These are phyloP conservation scores for Epithemia pelagica DNA, from an alignment of 108 stramenopile species.

Conservation along the genomic window DNA sequence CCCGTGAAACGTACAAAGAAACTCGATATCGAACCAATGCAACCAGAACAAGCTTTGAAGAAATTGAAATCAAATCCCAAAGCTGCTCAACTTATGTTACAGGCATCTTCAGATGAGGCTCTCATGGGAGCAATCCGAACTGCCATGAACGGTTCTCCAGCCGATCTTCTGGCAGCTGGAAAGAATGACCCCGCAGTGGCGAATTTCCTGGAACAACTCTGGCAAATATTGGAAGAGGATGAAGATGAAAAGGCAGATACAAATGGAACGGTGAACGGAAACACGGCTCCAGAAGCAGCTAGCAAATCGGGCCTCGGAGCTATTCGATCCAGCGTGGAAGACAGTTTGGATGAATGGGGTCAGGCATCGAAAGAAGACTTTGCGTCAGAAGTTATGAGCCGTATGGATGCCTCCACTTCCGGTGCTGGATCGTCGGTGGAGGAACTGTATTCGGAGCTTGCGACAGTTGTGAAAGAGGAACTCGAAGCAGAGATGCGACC, in stretches of 20 bases:
- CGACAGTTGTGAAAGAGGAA: slow-evolving; percentile 84
- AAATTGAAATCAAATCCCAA: slow-evolving; percentile 19
- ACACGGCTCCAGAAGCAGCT: neutral
- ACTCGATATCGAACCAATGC: slow-evolving; percentile 3
- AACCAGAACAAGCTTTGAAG: slow-evolving; percentile 20
- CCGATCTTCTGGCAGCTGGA: slow-evolving; percentile 21
- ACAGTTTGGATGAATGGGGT: slow-evolving; percentile 12
- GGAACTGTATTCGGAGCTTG: slow-evolving; percentile 50
- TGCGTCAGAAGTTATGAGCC: neutral
- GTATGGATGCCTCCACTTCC: neutral
- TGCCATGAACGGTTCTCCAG: slow-evolving; percentile 34
- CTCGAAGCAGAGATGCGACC: slow-evolving; percentile 88
- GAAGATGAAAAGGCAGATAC: slow-evolving; percentile 1
- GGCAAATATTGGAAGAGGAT: slow-evolving; percentile 13
- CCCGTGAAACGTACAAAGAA: neutral
- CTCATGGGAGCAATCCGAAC: slow-evolving; percentile 30
- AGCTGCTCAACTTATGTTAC: slow-evolving; percentile 22
- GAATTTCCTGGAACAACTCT: slow-evolving; percentile 20
- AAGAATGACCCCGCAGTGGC: slow-evolving; percentile 19
- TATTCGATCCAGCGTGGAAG: slow-evolving; percentile 17
- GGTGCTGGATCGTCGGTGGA: neutral
- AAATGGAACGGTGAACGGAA: neutral
- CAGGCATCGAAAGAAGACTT: neutral
- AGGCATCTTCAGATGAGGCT: slow-evolving; percentile 24
- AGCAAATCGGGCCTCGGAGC: slow-evolving; percentile 9